Conservation (phyloP, 305 asterid species). For the Fraxinus ornus region DNA sequence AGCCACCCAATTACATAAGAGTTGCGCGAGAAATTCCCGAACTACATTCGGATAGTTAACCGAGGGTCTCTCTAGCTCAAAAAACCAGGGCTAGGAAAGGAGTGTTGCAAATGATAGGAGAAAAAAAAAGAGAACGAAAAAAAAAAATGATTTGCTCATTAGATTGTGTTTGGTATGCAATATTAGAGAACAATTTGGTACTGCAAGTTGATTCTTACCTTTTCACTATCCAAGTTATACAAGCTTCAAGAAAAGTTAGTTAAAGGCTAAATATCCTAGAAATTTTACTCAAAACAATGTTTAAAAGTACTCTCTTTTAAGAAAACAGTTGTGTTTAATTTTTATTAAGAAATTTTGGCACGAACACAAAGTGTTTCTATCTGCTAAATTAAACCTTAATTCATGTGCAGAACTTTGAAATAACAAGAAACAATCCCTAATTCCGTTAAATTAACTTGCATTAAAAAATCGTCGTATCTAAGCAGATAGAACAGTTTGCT, state of each 20-base stretch:
- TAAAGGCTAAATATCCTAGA: not conserved
- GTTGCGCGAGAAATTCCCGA: too few relatives aligned
- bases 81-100: too few relatives aligned
- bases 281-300: not conserved
- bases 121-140: too few relatives aligned
- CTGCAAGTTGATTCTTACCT: not conserved
- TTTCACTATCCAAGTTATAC: not conserved
- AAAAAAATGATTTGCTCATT: too few relatives aligned
- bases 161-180: too few relatives aligned
- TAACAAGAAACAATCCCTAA: not conserved
- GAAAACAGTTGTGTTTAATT: not conserved
- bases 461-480: slow-evolving; percentile 18
- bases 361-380: not conserved
- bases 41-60: too few relatives aligned
- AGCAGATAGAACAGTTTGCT: slow-evolving; percentile 46
- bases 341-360: not conserved
- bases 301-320: not conserved
- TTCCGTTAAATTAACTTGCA: slow-evolving; percentile 2
- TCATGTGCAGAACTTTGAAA: slow-evolving; percentile 12
- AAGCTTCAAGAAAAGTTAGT: not conserved
- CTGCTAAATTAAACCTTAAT: slow-evolving; percentile 6
- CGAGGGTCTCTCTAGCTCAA: too few relatives aligned
- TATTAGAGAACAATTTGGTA: too few relatives aligned
- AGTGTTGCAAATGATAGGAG: too few relatives aligned
- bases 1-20: too few relatives aligned